Evolutionary conservation across 768 basidiomycete species (phyloP).

Genomic region (Leccinum uliginosum): DNA sequence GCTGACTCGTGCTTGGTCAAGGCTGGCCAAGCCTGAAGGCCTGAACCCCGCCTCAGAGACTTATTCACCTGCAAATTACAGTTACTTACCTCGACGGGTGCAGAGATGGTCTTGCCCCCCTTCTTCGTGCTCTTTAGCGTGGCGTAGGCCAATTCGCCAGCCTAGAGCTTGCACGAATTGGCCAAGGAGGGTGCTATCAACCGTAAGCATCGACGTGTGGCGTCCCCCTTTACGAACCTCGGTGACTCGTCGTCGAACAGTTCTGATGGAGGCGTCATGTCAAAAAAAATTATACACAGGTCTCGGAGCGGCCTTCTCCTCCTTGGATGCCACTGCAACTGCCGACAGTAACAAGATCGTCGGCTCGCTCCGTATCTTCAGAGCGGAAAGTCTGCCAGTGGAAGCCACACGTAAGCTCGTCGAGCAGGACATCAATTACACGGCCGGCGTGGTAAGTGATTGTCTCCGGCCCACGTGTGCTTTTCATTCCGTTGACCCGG

Average conservation of each 20-base stretch:
- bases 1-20: too few relatives aligned
- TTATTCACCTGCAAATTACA: too few relatives aligned
- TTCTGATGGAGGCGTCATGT: slow-evolving; percentile 8
- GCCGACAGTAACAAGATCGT: slow-evolving; percentile 51
- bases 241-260: background rate
- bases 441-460: slow-evolving; percentile 20
- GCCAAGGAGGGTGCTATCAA: slow-evolving; percentile 41
- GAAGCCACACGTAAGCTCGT: slow-evolving; percentile 35
- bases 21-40: too few relatives aligned
- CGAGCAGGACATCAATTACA: slow-evolving; percentile 23
- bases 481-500: background rate
- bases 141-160: too few relatives aligned
- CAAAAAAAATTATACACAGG: slow-evolving; percentile 33
- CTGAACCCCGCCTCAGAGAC: too few relatives aligned
- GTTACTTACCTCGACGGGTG: too few relatives aligned
- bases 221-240: background rate
- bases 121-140: too few relatives aligned
- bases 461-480: background rate
- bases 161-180: too few relatives aligned
- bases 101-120: too few relatives aligned
- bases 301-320: slow-evolving; percentile 51
- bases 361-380: slow-evolving; percentile 51
- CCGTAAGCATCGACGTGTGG: slow-evolving; percentile 38
- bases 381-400: slow-evolving; percentile 50
- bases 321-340: slow-evolving; percentile 49